A percentile compares a stretch with the other conserved stretches of the same genome.
These are phyloP conservation scores for Sphaerostilbella broomeana DNA, from an alignment of 2,329 filamentous ascomycete genomes.

Conservation along the genomic window DNA sequence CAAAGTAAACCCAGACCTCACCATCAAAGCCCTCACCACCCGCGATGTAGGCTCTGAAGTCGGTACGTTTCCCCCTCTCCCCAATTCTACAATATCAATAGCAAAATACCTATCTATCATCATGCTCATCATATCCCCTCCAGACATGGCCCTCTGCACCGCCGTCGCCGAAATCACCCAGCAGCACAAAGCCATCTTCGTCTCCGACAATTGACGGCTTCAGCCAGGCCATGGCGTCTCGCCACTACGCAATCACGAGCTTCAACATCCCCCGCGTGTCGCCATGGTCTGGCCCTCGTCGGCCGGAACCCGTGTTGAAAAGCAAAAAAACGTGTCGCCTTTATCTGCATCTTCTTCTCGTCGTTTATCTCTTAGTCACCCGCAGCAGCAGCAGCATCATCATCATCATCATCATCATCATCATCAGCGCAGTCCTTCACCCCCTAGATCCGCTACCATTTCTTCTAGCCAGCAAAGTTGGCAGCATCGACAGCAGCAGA, in stretches of 20 bases:
- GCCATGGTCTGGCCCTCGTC: conserved; percentile 33
- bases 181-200: conserved; percentile 70
- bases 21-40: conserved; percentile 62
- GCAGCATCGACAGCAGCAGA: conserved; percentile 6
- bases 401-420: not conserved
- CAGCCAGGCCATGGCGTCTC: conserved; percentile 23
- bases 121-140: not conserved
- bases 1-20: conserved; percentile 68
- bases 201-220: conserved; percentile 46
- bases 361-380: conserved; percentile 4
- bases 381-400: conserved; percentile 1
- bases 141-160: conserved; percentile 70
- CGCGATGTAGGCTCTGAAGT: conserved; percentile 63
- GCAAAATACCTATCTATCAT: too few species aligned
- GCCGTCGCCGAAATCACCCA: conserved; percentile 83
- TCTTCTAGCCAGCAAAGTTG: conserved; percentile 3
- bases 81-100: not conserved
- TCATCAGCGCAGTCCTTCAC: not conserved
- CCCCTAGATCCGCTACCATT: not conserved
- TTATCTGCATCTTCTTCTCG: conserved; percentile 2
- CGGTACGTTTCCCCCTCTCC: conserved; percentile 46
- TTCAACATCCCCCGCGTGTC: conserved; percentile 26
- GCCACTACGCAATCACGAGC: conserved; percentile 13
- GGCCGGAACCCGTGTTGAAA: conserved; percentile 13
- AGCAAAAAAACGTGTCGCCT: conserved; percentile 1